Evolutionary conservation across 768 basidiomycete species (phyloP).

Genomic region (Fibroporia radiculosa): DNA sequence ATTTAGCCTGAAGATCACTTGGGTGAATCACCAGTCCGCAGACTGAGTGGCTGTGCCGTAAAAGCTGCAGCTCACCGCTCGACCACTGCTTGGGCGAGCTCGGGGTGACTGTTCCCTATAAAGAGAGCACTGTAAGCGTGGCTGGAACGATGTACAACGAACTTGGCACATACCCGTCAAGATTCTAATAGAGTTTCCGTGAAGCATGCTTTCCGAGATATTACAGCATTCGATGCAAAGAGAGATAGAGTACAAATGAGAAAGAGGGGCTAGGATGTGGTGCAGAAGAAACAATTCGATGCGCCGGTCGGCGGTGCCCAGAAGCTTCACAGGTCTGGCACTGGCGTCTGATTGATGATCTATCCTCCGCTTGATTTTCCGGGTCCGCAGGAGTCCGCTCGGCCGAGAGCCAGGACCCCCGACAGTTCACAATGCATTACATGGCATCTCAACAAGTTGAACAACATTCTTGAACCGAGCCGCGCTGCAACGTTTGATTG

Average conservation of each 20-base stretch:
- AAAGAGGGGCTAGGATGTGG: slow-evolving; percentile 3
- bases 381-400: no score
- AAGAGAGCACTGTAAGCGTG: slow-evolving; percentile 11
- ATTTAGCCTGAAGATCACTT: slow-evolving; percentile 60
- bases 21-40: slow-evolving; percentile 44
- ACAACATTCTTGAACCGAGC: no score
- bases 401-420: no score
- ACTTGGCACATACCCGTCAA: slow-evolving; percentile 49
- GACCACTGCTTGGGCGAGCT: slow-evolving; percentile 91
- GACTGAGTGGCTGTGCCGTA: slow-evolving; percentile 26
- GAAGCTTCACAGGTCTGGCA: no score
- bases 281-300: no score
- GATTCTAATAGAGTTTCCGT: slow-evolving; percentile 74
- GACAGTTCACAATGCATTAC: no score
- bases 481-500: no score
- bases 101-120: slow-evolving; percentile 93
- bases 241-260: slow-evolving; percentile 3
- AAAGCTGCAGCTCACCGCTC: slow-evolving; percentile 83
- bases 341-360: no score
- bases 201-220: slow-evolving; percentile 52
- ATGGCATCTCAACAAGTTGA: no score
- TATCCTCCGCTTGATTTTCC: no score
- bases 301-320: no score
- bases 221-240: slow-evolving; percentile 10
- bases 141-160: neutral